Evolutionary conservation across 345 rosid species (phyloP), one percentile per base, ranked within the genome.

Genomic region (Toxicodendron radicans): DNA sequence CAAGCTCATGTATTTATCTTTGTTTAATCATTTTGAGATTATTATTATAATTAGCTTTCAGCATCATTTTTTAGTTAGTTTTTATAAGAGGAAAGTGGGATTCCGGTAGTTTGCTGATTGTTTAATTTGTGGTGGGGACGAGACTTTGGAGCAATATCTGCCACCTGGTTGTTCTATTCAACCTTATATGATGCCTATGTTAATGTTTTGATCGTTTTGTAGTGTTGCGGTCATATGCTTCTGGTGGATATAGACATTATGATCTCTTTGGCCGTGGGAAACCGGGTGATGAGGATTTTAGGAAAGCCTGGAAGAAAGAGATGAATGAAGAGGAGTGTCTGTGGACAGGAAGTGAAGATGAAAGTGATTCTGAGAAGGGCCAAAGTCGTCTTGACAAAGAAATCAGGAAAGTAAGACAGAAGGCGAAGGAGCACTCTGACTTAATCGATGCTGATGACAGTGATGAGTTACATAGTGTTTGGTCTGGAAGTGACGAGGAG

Each of bases 401-500:
- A 75, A 83, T 95, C 38, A 80, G 86, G 74, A 91, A 86, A 83
- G 92, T 82, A 16, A 91, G 88, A 82, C 88, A 85, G 74, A 83
- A 89, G 78, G 98, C 92, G 3, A 91, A 92, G 79, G 92, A 88
- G 73, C 87, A 79, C 70, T 90, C 94, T 0, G 86, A 87, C 70
- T 78, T 56, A 57, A 90, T 95, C 24, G 91, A 95, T 81, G 97
- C 88, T 0, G 94, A 91, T 76, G 99, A 95, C 67, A 92, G 98
- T 67, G 99, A 91, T 78, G 96, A 95, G 73, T 79, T 95, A 64
- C 61, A 82, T 74, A 90, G 98, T 23, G 91, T 95, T 49, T 95
- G 95, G 94, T 92, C 97, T 24, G 98, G 87, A 54, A 93, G 98
- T 56, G 99, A 93, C 4, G 98, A 95, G 64, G 98, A 95, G 79